Base-by-base conservation (phyloP, 768 basidiomycete genomes). In the Pisolithus tinctorius region DNA sequence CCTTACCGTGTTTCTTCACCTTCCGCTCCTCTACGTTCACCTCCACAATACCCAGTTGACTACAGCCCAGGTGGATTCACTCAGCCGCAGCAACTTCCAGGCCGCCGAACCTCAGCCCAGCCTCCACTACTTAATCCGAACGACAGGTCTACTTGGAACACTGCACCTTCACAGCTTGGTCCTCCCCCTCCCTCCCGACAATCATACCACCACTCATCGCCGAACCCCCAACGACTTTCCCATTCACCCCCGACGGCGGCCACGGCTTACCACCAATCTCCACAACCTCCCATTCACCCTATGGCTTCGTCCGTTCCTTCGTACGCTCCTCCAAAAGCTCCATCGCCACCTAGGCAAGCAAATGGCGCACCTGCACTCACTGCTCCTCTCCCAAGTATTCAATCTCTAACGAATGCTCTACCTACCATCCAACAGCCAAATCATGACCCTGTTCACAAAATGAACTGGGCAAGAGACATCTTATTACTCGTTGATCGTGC, bases 391-490 rank as follows among this genome's bases (percentile, higher is more conserved):
- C 88, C 91, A 1, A 75, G 79, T n/a, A 65, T 86, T 39, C 61
- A 80, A 16, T 74, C 78, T 0, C 80, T 93, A 25, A 62, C 76
- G 4, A 71, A 76, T 0, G 80, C 79, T 1, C 61, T 80, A 0
- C 64, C 71, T 4, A 65, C 77, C 11, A 69, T 87, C 23, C 82
- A 84, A 48, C 67, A 73, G 2, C 77, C 83, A 1, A 61, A 61
- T 37, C 77, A 78, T 51, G 81, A 83, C 58, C 84, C 85, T 2
- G 63, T 70, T 0, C 74, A 82, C 40, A 82, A 83, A 58, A 66
- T 95, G 5, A 73, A 78, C 26, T 97, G 93, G 92, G 80, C 81
- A 14, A 76, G 88, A 45, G 91, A 95, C 55, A 87, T 94, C 50
- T 66, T 93, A 51, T 79, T 82, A 59, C 81, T 94, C 52, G 81